phyloP scores from a whole-genome alignment of 768 basidiomycete genomes.

The Panus rudis region DNA sequence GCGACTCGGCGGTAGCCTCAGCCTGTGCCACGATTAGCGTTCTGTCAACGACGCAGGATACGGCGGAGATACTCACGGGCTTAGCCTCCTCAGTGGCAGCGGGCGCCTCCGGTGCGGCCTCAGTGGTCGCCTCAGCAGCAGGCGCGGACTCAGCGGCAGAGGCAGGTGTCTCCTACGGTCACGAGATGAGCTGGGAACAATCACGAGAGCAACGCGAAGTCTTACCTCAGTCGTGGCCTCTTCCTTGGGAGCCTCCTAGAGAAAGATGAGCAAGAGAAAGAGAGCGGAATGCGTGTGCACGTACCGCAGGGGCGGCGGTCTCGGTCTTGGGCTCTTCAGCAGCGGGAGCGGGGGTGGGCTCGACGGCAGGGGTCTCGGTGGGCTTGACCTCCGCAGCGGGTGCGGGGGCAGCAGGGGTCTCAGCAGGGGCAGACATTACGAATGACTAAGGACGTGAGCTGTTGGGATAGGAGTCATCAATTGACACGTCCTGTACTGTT shows the following conservation, averaged over 20 bases:
- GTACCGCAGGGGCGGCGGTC: slow-evolving; percentile 26
- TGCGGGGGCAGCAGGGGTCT: slow-evolving; percentile 38
- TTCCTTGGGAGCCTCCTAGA: slow-evolving; percentile 35
- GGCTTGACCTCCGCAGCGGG: slow-evolving; percentile 42
- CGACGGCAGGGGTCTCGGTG: slow-evolving; percentile 33
- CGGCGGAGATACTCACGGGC: slow-evolving; percentile 24
- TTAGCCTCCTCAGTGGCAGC: slow-evolving; percentile 38
- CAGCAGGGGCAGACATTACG: slow-evolving; percentile 79
- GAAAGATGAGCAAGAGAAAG: slow-evolving; percentile 7
- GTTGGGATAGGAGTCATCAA: slow-evolving; percentile 15
- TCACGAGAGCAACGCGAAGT: no score
- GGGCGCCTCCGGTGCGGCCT: slow-evolving; percentile 28
- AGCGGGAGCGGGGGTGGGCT: slow-evolving; percentile 27
- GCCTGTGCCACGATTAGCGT: slow-evolving; percentile 22
- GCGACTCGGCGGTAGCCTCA: slow-evolving; percentile 60
- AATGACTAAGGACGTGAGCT: slow-evolving; percentile 46
- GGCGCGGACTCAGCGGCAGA: slow-evolving; percentile 25
- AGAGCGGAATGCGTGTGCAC: slow-evolving; percentile 22
- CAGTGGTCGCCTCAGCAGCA: slow-evolving; percentile 25
- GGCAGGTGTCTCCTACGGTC: slow-evolving; percentile 28
- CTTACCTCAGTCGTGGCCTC: slow-evolving; percentile 36
- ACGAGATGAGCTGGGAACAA: no score
- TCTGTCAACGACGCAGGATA: slow-evolving; percentile 3
- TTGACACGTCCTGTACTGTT: no score
- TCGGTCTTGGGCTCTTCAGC: slow-evolving; percentile 37